phyloP scores from a whole-genome alignment of 352 stramenopile species.

The Phytophthora palmivora region DNA sequence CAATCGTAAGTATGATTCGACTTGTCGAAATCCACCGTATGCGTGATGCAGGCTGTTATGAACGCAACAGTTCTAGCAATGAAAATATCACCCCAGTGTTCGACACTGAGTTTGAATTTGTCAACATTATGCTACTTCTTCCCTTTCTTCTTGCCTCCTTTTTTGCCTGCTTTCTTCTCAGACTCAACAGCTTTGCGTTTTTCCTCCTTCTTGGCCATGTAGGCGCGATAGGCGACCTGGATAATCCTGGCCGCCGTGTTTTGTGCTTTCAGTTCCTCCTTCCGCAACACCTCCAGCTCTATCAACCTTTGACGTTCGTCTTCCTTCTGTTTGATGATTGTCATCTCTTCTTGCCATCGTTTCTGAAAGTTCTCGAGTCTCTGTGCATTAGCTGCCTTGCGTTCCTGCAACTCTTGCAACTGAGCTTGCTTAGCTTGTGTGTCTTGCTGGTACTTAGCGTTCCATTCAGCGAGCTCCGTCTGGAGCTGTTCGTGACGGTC shows the following conservation, averaged over 20 bases:
- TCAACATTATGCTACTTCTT: slow-evolving; percentile 46
- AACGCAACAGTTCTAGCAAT: no score
- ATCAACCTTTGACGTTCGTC: slow-evolving; percentile 72
- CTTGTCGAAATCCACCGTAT: no score
- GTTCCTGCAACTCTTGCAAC: slow-evolving; percentile 60
- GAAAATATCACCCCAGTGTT: no score
- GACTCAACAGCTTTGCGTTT: slow-evolving; percentile 67
- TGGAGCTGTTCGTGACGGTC: slow-evolving; percentile 79
- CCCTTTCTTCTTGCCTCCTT: slow-evolving; percentile 56
- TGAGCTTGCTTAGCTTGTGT: slow-evolving; percentile 75
- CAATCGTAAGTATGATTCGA: no score
- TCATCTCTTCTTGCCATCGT: slow-evolving; percentile 78
- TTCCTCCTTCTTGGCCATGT: slow-evolving; percentile 56
- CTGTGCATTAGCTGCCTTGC: slow-evolving; percentile 63
- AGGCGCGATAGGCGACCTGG: slow-evolving; percentile 61
- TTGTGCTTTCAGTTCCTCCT: slow-evolving; percentile 76
- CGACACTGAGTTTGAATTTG: not conserved
- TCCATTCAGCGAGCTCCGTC: slow-evolving; percentile 73
- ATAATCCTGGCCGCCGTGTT: slow-evolving; percentile 75
- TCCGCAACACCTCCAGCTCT: slow-evolving; percentile 67
- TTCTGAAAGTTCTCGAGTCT: slow-evolving; percentile 73
- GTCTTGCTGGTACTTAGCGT: slow-evolving; percentile 83
- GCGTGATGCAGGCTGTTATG: no score
- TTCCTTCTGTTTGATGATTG: slow-evolving; percentile 73
- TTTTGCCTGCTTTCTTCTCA: slow-evolving; percentile 78